A percentile compares a stretch with the other conserved stretches of the same genome.
Evolutionary conservation across 1,139 yeast genomes (phyloP).

Genomic region (Saccharomyces hybrid): DNA sequence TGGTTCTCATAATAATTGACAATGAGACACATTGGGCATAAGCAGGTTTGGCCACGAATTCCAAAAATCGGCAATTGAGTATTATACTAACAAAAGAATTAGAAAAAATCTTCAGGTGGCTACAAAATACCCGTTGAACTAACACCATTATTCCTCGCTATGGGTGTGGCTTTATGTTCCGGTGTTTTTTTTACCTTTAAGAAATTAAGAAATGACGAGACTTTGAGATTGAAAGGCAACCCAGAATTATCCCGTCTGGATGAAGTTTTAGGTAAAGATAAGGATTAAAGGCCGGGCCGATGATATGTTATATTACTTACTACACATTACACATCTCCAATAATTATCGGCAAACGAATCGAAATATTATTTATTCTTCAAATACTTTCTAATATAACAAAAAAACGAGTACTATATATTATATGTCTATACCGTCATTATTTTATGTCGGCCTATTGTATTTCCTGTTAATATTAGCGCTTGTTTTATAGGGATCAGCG

Average conservation of each 20-base stretch:
- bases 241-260: slow-evolving; percentile 48
- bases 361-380: background rate
- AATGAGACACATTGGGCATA: background rate
- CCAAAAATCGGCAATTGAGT: background rate
- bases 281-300: slow-evolving; percentile 8
- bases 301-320: background rate
- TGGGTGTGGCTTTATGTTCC: slow-evolving; percentile 60
- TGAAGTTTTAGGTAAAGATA: slow-evolving; percentile 48
- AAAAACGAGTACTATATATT: background rate
- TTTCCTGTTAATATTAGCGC: too few species aligned
- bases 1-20: background rate
- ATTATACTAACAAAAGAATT: slow-evolving; percentile 18
- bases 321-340: background rate
- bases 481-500: too few species aligned
- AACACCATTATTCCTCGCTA: slow-evolving; percentile 59
- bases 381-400: background rate
- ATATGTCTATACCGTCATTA: background rate
- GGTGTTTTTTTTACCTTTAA: slow-evolving; percentile 64
- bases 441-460: background rate
- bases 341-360: background rate
- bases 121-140: slow-evolving; percentile 58
- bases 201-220: slow-evolving; percentile 58
- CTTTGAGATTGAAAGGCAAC: slow-evolving; percentile 58
- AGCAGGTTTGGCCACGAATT: background rate
- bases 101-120: slow-evolving; percentile 31